Evolutionary conservation across 2,329 filamentous ascomycete species (phyloP).

Genomic region (Aspergillus hortae): DNA sequence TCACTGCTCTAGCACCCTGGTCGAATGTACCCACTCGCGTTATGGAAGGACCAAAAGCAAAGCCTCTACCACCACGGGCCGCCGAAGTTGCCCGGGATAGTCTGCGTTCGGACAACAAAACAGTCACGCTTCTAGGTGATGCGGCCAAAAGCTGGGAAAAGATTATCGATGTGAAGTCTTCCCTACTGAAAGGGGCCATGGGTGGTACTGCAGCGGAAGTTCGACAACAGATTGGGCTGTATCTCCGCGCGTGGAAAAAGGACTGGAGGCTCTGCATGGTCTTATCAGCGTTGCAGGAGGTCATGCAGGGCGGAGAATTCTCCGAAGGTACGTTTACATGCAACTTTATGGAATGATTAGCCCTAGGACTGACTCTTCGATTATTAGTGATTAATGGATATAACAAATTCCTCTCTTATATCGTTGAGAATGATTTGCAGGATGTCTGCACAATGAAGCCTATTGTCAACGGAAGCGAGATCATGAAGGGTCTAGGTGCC

Average conservation of each 20-base stretch:
- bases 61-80: conserved; percentile 56
- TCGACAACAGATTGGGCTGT: conserved; percentile 34
- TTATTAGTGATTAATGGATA: conserved; percentile 49
- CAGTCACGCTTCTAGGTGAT: conserved; percentile 64
- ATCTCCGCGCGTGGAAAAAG: conserved; percentile 33
- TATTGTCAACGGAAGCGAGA: conserved; percentile 70
- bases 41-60: conserved; percentile 43
- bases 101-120: conserved; percentile 73
- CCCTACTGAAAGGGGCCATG: conserved; percentile 24
- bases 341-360: conserved; percentile 7
- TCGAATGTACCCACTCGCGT: conserved; percentile 45
- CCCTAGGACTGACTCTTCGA: conserved; percentile 9
- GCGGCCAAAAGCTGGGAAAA: conserved; percentile 60
- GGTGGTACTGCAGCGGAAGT: conserved; percentile 29
- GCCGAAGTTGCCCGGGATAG: conserved; percentile 69
- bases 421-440: conserved; percentile 49
- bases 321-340: conserved; percentile 27
- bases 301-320: conserved; percentile 30
- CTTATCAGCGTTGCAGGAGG: conserved; percentile 39
- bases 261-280: conserved; percentile 40
- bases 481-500: conserved; percentile 63
- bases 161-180: conserved; percentile 59
- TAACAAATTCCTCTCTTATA: conserved; percentile 50
- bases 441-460: conserved; percentile 56
- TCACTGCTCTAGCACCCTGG: conserved; percentile 75